phyloP scores from a whole-genome alignment of 352 stramenopile genomes.

The Sclerospora graminicola region DNA sequence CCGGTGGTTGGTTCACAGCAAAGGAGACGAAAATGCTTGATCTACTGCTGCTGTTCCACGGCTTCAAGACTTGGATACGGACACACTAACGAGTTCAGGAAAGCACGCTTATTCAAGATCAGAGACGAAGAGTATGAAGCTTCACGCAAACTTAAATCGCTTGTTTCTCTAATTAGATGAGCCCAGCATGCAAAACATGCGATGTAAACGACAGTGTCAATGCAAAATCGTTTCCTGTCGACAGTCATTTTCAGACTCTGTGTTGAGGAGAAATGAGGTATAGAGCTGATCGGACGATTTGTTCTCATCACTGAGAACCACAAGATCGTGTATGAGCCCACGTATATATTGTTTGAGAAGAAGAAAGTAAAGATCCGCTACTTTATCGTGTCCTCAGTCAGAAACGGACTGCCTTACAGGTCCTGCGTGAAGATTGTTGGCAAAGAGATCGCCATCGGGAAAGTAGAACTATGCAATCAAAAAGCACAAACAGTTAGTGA shows the following conservation, averaged over 20 bases:
- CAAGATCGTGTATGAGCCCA: constrained; percentile 52
- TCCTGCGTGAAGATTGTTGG: constrained; percentile 70
- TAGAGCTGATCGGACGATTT: constrained; percentile 11
- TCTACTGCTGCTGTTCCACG: constrained; percentile 3
- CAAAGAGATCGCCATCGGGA: constrained; percentile 68
- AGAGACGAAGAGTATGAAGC: not conserved
- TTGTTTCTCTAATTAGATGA: constrained; percentile 88
- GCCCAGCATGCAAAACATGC: constrained; percentile 89
- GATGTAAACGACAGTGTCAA: constrained; percentile 94
- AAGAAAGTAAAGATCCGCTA: constrained; percentile 1
- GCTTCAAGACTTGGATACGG: constrained; percentile 33
- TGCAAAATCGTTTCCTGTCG: constrained; percentile 52
- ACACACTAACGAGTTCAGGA: constrained; percentile 46
- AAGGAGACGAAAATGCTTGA: constrained; percentile 18
- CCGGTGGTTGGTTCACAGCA: constrained; percentile 13
- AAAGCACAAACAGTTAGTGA: not conserved
- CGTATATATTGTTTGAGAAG: constrained; percentile 58
- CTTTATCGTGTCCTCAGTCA: not conserved
- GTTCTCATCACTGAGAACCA: constrained; percentile 14
- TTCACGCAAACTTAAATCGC: constrained; percentile 26
- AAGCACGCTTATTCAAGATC: constrained; percentile 35
- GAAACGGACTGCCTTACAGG: constrained; percentile 24
- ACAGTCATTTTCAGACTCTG: constrained; percentile 9
- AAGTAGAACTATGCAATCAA: constrained; percentile 57
- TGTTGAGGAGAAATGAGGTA: constrained; percentile 28